phyloP scores from a whole-genome alignment of 257 asterid genomes.

The Agastache rugosa region DNA sequence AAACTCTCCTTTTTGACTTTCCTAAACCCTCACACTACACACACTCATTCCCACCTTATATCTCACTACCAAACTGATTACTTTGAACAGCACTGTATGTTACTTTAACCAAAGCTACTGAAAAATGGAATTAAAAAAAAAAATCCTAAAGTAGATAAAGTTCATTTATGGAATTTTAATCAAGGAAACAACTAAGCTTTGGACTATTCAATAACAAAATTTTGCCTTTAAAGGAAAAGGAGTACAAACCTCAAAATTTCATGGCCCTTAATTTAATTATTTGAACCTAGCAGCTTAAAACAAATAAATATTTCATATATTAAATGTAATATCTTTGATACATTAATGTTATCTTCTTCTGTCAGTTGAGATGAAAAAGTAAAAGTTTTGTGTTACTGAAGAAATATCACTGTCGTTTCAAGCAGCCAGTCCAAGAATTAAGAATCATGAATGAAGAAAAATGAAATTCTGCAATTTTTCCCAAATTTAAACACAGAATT shows the following conservation, averaged over 20 bases:
- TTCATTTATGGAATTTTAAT: conserved; percentile 15
- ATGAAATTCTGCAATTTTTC: conserved; percentile 1
- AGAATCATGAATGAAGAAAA: background rate
- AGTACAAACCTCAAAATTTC: background rate
- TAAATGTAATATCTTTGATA: background rate
- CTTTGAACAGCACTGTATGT: conserved; percentile 29
- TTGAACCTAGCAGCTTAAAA: background rate
- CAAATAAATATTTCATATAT: background rate
- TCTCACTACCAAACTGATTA: conserved; percentile 43
- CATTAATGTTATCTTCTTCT: background rate
- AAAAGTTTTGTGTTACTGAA: conserved; percentile 3
- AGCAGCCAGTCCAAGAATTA: background rate
- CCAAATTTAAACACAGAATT: conserved; percentile 2
- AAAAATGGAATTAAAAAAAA: background rate
- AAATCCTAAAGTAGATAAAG: background rate
- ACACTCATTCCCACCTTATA: background rate
- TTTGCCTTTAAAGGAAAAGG: conserved; percentile 19
- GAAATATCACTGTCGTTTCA: conserved; percentile 2
- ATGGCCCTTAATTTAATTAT: background rate
- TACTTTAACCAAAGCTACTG: conserved; percentile 27
- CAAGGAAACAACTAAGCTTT: conserved; percentile 13
- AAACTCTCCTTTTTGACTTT: conserved; percentile 63
- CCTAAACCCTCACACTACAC: background rate
- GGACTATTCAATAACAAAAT: background rate
- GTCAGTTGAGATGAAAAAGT: background rate